Percentiles rank a stretch among this genome's conserved stretches.
Evolutionary conservation across 441 rosid genomes (phyloP).

Genomic region (Euphorbia schlechtendalii): DNA sequence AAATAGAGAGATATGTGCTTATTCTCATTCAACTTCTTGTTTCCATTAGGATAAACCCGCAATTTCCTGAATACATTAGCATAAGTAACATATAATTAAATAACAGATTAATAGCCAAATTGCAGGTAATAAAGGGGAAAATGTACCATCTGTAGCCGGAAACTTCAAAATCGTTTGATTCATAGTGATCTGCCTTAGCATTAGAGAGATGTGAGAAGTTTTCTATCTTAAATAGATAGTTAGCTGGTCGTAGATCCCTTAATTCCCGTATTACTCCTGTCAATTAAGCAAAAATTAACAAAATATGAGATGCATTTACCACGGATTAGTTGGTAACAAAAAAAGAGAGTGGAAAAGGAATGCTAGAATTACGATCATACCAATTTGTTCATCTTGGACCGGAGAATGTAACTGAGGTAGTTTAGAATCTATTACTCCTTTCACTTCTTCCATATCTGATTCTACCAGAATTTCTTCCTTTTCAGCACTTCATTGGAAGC

Average conservation of each 20-base stretch:
- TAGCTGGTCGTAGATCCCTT: neutral
- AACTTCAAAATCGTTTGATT: neutral
- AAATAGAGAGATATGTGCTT: slow-evolving; percentile 8
- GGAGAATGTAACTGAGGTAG: neutral
- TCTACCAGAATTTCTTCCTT: neutral
- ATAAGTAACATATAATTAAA: too few species aligned
- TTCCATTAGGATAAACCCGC: slow-evolving; percentile 12
- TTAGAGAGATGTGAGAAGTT: neutral
- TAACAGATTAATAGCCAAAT: too few species aligned
- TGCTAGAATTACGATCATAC: neutral
- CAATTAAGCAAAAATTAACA: neutral
- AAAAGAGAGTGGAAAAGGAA: neutral
- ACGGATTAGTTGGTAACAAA: neutral
- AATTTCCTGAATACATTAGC: slow-evolving; percentile 6
- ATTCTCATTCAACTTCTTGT: slow-evolving; percentile 3
- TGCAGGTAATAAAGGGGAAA: neutral
- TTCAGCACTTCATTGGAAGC: too few species aligned
- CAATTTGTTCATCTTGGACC: neutral
- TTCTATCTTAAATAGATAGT: neutral
- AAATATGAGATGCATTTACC: neutral
- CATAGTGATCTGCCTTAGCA: neutral
- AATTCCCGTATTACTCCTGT: neutral
- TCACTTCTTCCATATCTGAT: neutral
- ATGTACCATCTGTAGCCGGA: neutral
- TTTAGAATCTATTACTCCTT: neutral